Evolutionary conservation across 768 basidiomycete genomes (phyloP), one percentile per base, ranked within the genome.

Genomic region (Auriculariales sp.): DNA sequence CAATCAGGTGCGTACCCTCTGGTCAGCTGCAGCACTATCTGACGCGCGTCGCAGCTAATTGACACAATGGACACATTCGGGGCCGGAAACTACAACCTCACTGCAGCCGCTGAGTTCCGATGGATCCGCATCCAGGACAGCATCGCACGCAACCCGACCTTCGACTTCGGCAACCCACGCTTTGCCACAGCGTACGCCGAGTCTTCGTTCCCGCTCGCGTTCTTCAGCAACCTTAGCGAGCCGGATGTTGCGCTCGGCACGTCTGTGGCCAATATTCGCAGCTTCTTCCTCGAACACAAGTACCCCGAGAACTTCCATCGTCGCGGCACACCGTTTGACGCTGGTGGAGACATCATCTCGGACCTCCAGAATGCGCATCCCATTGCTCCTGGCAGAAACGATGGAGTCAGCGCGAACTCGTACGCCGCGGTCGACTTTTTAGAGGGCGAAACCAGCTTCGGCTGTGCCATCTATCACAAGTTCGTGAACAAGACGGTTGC

Each of bases 71-170:
- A 47, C n/a, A 2, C 24, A 10, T 24, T 52, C 39, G 39, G 39
- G 12, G 39, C 22, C 39, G 39, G 39, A 19, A 48, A 35, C 28
- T 35, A 29, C 47, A 31, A 24, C 46, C 14, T 52, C 24, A 28
- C 27, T n/a, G 47, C 35, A 14, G 51, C 51, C 7, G 47, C 47
- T 12, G 47, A 52, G 29, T 17, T 35, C n/a, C 46, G 51, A 11
- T 48, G 25, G 22, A 17, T 35, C 28, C 47, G 51, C 9, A 33
- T 52, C 24, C 46, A 52, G 28, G 51, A 52, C 28, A 27, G 24
- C 9, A 48, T 52, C 42, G 46, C 46, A 14, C 32, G 31, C 28
- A 52, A 52, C 51, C 51, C 51, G 2, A 48, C 47, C 24, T 48
- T 52, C 33, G 9, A 32, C 11, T 52, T 52, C 51, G n/a, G 14